Base-by-base conservation (phyloP, 352 stramenopile genomes). In the Pythium biforme region DNA sequence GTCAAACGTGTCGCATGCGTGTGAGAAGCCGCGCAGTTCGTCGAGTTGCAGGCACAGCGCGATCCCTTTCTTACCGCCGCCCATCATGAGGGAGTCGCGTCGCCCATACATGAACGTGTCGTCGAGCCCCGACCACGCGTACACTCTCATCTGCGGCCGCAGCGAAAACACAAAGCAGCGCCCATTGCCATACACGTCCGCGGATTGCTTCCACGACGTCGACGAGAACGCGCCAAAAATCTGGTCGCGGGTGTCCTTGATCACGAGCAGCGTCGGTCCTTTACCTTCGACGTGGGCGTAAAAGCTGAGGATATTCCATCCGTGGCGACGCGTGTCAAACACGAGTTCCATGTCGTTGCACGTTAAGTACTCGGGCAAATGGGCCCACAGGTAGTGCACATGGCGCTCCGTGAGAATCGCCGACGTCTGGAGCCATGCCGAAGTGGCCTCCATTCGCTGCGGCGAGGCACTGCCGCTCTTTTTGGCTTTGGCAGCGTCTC, bases 191-290 rank as follows among this genome's bases (percentile, higher is more conserved):
- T 88, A 90, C n/a, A 90, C 72, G 1, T 56, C 64, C 25, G 49
- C 61, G 2, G 73, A 77, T 19, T 78, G 69, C 60, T 78, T 76
- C 75, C 83, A 88, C 48, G 83, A 88, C 9, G 81, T 76, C 3
- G 83, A 73, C 39, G 77, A 90, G 60, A 92, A 92, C 1, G 76
- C 83, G 14, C 83, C 83, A 59, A 92, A 92, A 34, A 92, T 72
- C 57, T 89, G 80, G 59, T 89, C 81, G 15, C 70, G 68, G 17
- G 77, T 80, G 61, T 92, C 83, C 43, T 90, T 81, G 6, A 92
- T 58, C 7, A 88, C 78, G 15, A 90, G 22, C 41, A 92, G 70
- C 15, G 83, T 90, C 22, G 83, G 81, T 0, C 82, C 83, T 55
- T 86, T 83, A 60, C 77, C 81, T 47, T 82, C 68, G 11, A 88